Conservation (phyloP, 202 grass and related monocot genomes). For the Elaeis oleifera region DNA sequence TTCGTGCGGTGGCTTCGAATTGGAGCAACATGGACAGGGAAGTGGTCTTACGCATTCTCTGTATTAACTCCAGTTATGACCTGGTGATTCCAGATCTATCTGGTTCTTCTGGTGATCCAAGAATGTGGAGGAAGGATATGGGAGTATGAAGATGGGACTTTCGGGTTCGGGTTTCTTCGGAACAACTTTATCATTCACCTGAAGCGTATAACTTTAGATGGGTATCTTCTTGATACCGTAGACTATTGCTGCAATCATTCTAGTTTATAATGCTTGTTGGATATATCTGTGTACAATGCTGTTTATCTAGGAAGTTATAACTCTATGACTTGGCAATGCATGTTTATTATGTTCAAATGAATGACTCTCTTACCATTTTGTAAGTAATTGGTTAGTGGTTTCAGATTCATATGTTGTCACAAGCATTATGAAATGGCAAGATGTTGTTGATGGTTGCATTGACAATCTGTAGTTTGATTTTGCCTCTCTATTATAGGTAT, state of each 20-base stretch:
- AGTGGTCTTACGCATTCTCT: conserved; percentile 54
- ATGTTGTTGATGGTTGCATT: too few relatives aligned
- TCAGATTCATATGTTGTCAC: too few relatives aligned
- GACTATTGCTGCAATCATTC: conserved; percentile 31
- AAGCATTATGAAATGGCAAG: too few relatives aligned
- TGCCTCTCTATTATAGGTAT: too few relatives aligned
- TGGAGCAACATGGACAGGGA: conserved; percentile 4
- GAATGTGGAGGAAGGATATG: conserved; percentile 76
- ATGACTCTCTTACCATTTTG: too few relatives aligned
- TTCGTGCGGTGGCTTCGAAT: conserved; percentile 20
- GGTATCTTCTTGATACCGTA: conserved; percentile 58
- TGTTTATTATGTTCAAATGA: background rate
- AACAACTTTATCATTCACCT: conserved; percentile 74
- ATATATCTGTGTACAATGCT: conserved; percentile 33
- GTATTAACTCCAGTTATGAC: conserved; percentile 68
- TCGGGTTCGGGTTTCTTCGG: conserved; percentile 82
- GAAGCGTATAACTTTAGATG: conserved; percentile 54
- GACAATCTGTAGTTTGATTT: too few relatives aligned
- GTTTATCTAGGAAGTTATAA: background rate
- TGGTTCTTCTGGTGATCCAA: conserved; percentile 38
- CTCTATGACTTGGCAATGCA: conserved; percentile 17
- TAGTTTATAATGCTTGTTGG: conserved; percentile 37
- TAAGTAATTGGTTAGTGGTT: too few relatives aligned
- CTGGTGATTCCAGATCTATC: conserved; percentile 47
- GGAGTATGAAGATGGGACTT: conserved; percentile 88